Conservation (phyloP, 2,329 filamentous ascomycete species). For the Chalaropsis thielavioides region DNA sequence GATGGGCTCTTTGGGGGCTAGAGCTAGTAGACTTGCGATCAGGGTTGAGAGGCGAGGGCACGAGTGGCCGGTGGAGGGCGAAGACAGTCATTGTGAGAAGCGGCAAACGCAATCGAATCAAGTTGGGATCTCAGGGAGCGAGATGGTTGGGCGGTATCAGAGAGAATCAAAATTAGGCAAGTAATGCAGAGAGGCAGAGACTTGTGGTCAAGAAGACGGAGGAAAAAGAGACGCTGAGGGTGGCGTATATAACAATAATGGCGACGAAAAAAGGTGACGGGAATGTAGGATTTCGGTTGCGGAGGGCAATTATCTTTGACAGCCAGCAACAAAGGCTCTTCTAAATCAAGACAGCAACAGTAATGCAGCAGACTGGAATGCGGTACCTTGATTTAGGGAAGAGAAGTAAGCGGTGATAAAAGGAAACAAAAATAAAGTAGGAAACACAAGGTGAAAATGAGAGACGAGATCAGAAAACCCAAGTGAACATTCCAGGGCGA, state of each 20-base stretch:
- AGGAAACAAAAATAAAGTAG: not conserved
- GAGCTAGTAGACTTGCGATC: constrained; percentile 4
- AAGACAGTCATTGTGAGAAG: constrained; percentile 3
- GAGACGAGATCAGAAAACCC: constrained; percentile 2
- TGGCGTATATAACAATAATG: not conserved
- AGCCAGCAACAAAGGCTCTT: not conserved
- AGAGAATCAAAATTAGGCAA: too few species aligned
- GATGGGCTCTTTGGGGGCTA: constrained; percentile 8
- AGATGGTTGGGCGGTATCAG: too few species aligned
- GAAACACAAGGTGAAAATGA: not conserved
- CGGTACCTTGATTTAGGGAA: constrained; percentile 8
- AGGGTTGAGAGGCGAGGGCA: constrained; percentile 17
- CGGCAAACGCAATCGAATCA: too few species aligned
- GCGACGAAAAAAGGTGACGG: not conserved
- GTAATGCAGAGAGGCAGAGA: not conserved
- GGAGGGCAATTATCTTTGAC: not conserved
- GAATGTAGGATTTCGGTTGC: not conserved
- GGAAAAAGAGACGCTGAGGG: not conserved
- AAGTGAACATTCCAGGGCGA: constrained; percentile 1
- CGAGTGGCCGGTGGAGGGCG: constrained; percentile 13
- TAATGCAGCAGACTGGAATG: constrained; percentile 6
- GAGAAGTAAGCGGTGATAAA: not conserved
- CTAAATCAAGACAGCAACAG: not conserved
- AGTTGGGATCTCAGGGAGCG: too few species aligned
- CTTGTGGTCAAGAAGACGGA: not conserved